Evolutionary conservation across 768 basidiomycete species (phyloP), one percentile per base, ranked within the genome.

Genomic region (Boletus sensibilis): DNA sequence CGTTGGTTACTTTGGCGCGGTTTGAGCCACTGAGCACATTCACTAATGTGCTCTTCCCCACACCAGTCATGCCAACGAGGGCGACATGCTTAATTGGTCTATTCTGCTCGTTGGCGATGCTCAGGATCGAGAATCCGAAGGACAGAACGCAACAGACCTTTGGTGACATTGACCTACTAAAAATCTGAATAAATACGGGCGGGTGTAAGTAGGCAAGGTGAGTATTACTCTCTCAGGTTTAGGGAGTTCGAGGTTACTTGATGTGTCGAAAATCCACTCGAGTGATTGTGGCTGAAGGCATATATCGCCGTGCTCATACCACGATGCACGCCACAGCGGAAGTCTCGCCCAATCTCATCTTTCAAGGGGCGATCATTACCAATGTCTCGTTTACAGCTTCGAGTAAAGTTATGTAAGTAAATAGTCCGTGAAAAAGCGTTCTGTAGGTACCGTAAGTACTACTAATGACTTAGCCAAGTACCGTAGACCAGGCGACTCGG

Each of bases 41-140:
- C 20, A 62, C 56, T 14, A 58, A 29, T 5, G 63, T 64, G 38
- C 58, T 56, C 59, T 63, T 61, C 46, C 63, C 55, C 16, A 35
- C 59, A 5, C 63, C 59, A 2, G 60, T 59, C 14, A 35, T 9
- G 29, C 63, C 59, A 29, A 55, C 59, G 50, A 65, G 21, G 31
- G 46, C 55, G 35, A 65, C 25, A 25, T 64, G 54, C 44, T 53
- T 65, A 13, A n/a, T 38, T 20, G 40, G 23, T 50, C 18, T 2
- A 16, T 39, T 25, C 63, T 58, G 29, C 52, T 37, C 7, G 25
- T 38, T 6, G 23, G 46, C 23, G 18, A 46, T 18, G 20, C 20
- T 58, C 13, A 38, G 39, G 37, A 37, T 11, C 41, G 14, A 37
- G 42, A 47, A 44, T 44, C 9, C n/a, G 9, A 37, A 35, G 13